A percentile compares a stretch with the other conserved stretches of the same genome.
Conservation (phyloP, 345 rosid species). For the Pistacia integerrima region DNA sequence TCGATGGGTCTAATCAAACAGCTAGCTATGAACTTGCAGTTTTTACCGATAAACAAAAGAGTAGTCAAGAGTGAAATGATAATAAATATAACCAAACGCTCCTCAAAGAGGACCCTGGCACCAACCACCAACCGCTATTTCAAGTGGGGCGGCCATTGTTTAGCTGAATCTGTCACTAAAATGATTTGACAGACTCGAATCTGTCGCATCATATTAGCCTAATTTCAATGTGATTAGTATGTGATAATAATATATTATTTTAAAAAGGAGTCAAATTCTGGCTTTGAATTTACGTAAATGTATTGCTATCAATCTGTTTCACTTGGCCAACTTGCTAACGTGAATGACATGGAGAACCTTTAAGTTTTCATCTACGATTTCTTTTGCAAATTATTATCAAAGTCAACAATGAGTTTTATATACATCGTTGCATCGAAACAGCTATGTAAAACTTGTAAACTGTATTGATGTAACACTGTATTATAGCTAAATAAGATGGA, state of each 20-base stretch:
- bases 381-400: too few relatives aligned
- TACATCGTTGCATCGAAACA: too few relatives aligned
- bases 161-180: not conserved
- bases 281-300: too few relatives aligned
- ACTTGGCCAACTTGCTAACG: too few relatives aligned
- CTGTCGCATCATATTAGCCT: not conserved
- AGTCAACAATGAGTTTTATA: too few relatives aligned
- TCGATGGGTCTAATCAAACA: not conserved
- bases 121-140: not conserved
- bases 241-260: not conserved
- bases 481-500: too few relatives aligned
- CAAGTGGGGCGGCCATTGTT: not conserved
- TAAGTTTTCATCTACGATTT: too few relatives aligned
- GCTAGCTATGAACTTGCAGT: not conserved
- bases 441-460: too few relatives aligned
- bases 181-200: not conserved
- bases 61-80: not conserved
- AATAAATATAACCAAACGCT: not conserved
- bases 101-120: not conserved
- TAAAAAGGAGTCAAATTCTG: too few relatives aligned
- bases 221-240: not conserved
- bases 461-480: too few relatives aligned
- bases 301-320: too few relatives aligned
- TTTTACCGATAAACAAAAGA: not conserved
- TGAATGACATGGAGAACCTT: too few relatives aligned